phyloP scores from a whole-genome alignment of 208 protist species.

The Leptomonas pyrrhocoris region DNA sequence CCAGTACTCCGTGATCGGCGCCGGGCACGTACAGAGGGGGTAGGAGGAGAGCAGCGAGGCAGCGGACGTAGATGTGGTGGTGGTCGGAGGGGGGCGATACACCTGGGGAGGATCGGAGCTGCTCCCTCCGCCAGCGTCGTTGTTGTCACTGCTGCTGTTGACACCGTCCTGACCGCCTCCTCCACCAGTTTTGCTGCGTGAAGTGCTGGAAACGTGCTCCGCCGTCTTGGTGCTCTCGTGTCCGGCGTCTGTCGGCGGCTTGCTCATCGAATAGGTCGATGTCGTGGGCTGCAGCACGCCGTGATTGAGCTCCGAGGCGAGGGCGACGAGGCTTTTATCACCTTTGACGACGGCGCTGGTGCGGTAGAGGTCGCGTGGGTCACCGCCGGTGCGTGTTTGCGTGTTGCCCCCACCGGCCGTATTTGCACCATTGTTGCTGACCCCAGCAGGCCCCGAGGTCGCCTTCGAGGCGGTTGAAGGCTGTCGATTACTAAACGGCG shows the following conservation, averaged over 20 bases:
- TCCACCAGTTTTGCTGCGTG: too few relatives aligned
- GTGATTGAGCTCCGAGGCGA: conserved; percentile 17
- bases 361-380: conserved; percentile 8
- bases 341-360: conserved; percentile 15
- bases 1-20: conserved; percentile 31
- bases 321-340: conserved; percentile 6
- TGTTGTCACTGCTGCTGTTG: background rate
- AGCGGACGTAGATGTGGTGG: background rate
- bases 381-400: background rate
- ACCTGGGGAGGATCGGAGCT: too few relatives aligned
- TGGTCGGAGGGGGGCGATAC: background rate
- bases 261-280: background rate
- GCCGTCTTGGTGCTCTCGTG: background rate
- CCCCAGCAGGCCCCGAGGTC: background rate
- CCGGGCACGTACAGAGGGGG: conserved; percentile 21
- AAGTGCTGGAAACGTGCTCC: too few relatives aligned
- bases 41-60: conserved; percentile 31
- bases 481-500: background rate
- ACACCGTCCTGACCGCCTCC: background rate
- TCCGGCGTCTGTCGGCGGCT: background rate
- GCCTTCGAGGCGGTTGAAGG: background rate
- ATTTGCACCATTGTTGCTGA: background rate
- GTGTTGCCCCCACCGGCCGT: background rate
- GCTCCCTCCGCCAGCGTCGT: background rate
- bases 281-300: background rate